These are phyloP conservation scores for Lactarius vividus DNA, from an alignment of 768 basidiomycete genomes.

Conservation along the genomic window DNA sequence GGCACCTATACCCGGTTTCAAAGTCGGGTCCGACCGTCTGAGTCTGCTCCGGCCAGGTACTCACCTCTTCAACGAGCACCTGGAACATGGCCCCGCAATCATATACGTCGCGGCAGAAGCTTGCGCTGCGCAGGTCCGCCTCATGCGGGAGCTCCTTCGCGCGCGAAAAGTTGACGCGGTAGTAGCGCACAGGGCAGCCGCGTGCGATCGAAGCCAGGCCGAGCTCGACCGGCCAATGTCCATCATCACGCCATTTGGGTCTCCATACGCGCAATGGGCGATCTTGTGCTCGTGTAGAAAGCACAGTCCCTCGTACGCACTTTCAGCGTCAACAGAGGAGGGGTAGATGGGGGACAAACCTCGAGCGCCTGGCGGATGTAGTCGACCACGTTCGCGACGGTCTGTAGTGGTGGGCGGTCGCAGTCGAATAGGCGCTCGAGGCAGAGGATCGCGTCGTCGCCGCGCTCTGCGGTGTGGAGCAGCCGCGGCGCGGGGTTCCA, in stretches of 20 bases:
- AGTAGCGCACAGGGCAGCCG: constrained; percentile 21
- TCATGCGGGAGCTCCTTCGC: constrained; percentile 15
- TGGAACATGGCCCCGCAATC: constrained; percentile 21
- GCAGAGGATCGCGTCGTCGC: constrained; percentile 41
- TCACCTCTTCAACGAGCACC: constrained; percentile 9
- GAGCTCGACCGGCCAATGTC: constrained; percentile 17
- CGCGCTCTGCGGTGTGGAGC: constrained; percentile 43
- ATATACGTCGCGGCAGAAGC: constrained; percentile 16
- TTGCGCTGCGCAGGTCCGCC: constrained; percentile 5
- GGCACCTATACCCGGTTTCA: constrained; percentile 37
- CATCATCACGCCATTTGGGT: constrained; percentile 22
- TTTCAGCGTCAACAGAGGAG: background rate
- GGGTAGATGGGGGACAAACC: background rate
- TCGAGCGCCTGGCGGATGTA: constrained; percentile 44
- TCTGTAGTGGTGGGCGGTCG: constrained; percentile 45
- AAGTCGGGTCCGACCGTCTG: background rate
- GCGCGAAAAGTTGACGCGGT: constrained; percentile 22
- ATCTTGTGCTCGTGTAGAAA: constrained; percentile 26
- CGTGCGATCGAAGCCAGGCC: constrained; percentile 18
- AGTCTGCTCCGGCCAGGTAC: background rate
- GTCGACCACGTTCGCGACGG: constrained; percentile 48
- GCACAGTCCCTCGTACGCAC: constrained; percentile 12
- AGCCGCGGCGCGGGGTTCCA: constrained; percentile 55
- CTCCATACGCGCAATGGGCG: constrained; percentile 14
- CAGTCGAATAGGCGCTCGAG: constrained; percentile 46